Conservation (phyloP, 2,329 filamentous ascomycete genomes). For the Fusarium transvaalense region DNA sequence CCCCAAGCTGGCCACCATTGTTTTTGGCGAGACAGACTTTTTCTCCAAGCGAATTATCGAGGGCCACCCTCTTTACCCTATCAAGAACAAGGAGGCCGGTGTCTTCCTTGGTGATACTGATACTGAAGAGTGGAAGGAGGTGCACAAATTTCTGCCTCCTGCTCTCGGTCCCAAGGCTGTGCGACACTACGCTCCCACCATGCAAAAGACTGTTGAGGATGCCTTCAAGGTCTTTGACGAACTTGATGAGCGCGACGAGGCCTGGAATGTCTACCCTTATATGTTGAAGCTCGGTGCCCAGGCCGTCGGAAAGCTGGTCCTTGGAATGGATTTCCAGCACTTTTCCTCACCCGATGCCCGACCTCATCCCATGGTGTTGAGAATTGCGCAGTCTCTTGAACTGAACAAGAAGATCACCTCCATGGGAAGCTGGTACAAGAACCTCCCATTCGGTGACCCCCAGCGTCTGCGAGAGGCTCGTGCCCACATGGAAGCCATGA, state of each 20-base stretch:
- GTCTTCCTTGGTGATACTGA: slow-evolving; percentile 65
- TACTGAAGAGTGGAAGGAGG: slow-evolving; percentile 61
- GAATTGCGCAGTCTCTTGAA: slow-evolving; percentile 63
- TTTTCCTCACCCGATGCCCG: slow-evolving; percentile 60
- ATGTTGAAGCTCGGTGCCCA: slow-evolving; percentile 64
- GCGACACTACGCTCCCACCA: slow-evolving; percentile 69
- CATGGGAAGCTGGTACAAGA: slow-evolving; percentile 67
- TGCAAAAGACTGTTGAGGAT: slow-evolving; percentile 67
- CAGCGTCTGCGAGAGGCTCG: slow-evolving; percentile 55
- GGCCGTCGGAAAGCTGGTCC: slow-evolving; percentile 59
- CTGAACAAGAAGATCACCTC: slow-evolving; percentile 71
- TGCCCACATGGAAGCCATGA: slow-evolving; percentile 52
- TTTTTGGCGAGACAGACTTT: slow-evolving; percentile 63
- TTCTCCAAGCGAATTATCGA: slow-evolving; percentile 67
- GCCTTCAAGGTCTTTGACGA: slow-evolving; percentile 64
- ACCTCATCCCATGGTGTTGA: slow-evolving; percentile 63
- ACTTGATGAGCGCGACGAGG: slow-evolving; percentile 61
- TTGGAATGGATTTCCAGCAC: slow-evolving; percentile 61
- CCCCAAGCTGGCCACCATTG: slow-evolving; percentile 59
- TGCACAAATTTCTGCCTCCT: slow-evolving; percentile 73
- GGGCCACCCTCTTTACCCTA: slow-evolving; percentile 60
- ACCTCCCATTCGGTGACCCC: slow-evolving; percentile 69
- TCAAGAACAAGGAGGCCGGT: slow-evolving; percentile 58
- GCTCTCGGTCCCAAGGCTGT: slow-evolving; percentile 71
- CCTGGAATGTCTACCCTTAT: slow-evolving; percentile 63